Base-by-base conservation (phyloP, 106 monocot species). In the Agapanthus africanus region DNA sequence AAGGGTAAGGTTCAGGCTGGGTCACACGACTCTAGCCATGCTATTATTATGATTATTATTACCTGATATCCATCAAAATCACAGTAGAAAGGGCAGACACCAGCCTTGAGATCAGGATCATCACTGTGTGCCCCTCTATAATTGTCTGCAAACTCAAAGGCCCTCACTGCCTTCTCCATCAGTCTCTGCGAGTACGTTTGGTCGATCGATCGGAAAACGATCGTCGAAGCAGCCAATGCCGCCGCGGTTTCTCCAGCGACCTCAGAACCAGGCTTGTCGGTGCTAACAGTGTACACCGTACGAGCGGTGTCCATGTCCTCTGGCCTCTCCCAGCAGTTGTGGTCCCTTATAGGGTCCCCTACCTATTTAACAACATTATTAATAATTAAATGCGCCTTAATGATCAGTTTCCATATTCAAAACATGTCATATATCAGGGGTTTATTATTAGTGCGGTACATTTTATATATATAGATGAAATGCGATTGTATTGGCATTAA, bases 281-380 rank as follows among this genome's bases (percentile, higher is more conserved):
- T 15, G 38, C 68, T 86, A 8, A 95, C 77, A 38, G 61, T 76
- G 82, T 95, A 95, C 32, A 88, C 91, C 6, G 83, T 91, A 67
- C 95, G 63, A 7, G 74, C 67, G 11, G 95, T 95, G 78, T 95
- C 95, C 95, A 95, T 95, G 82, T 95, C 95, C 81, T 95, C 95
- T 57, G 95, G 86, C 78, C 91, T 67, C 80, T 95, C 95, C 95
- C 91, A 95, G 74, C 95, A 95, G 69, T 82, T 88, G 74, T 95
- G 95, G 70, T 95, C 91, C 21, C 60, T 69, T 49, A 81, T 59
- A 11, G 91, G 95, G 42, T 95, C 83, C 38, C 95, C 95, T 38
- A 95, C 95, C 94, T 94, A 31, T 7, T 7, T n/a, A 50, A 54
- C 15, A 40, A 41, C 39, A 30, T 63, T 0, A 63, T 26, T 63